Percentiles rank a stretch among this genome's conserved stretches.
Conservation (phyloP, 148 eudicot genomes). For the Beta vulgaris region DNA sequence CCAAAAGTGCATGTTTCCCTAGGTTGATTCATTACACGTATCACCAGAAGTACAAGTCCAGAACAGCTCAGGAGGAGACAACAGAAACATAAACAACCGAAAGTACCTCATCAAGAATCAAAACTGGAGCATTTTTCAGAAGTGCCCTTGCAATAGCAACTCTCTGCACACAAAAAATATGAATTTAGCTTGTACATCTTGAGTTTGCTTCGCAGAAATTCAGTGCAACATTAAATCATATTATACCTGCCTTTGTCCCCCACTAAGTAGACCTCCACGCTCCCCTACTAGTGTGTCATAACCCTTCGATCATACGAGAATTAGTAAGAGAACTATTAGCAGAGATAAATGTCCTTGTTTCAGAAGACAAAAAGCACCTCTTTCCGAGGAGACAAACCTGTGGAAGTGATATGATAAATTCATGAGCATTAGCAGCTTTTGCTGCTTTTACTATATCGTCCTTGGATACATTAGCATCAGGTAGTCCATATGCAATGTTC, state of each 20-base stretch:
- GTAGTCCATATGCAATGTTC: constrained; percentile 96
- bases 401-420: constrained; percentile 89
- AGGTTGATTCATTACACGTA: too few species aligned
- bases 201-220: background rate
- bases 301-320: constrained; percentile 50
- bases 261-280: constrained; percentile 93
- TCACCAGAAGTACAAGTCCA: constrained; percentile 3
- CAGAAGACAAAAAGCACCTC: too few species aligned
- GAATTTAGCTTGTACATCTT: constrained; percentile 17
- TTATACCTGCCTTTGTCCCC: constrained; percentile 95
- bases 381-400: constrained; percentile 62
- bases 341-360: background rate
- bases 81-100: background rate
- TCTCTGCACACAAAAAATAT: constrained; percentile 51
- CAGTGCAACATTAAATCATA: background rate
- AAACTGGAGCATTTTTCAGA: constrained; percentile 86
- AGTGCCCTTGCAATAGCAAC: constrained; percentile 95
- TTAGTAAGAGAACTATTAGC: constrained; percentile 13
- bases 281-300: constrained; percentile 98
- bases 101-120: constrained; percentile 94
- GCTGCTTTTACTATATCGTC: constrained; percentile 94
- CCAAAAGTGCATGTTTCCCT: too few species aligned
- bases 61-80: background rate
- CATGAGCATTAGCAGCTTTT: constrained; percentile 99
- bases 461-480: constrained; percentile 78